Base-by-base conservation (phyloP, 2,329 filamentous ascomycete species). In the Magnaporthiopsis poae region DNA sequence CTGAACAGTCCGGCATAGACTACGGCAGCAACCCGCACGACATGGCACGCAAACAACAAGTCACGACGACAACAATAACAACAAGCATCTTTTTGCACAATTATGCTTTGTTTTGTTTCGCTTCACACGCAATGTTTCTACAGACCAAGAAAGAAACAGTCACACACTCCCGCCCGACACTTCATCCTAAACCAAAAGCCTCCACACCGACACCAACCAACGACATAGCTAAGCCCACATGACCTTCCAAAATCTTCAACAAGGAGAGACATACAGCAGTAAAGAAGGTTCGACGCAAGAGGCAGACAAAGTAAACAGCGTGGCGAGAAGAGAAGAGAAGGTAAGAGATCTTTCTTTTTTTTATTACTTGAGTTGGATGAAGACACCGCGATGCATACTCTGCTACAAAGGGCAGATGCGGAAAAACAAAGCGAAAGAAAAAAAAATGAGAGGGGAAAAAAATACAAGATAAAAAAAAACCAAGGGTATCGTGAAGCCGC, bases 401-500 rank as follows among this genome's bases (percentile, higher is more conserved):
- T n/a, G 46, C 21, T 5, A 27, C 27, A 27, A 15, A 61, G 7
- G 25, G 27, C 13, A 61, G 59, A 60, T 27, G 59, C 25, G n/a
- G 33, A 59, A 62, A 1, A 62, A 0, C 36, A 60, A 46, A 35
- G 60, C 62, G 1, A 60, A 61, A 46, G 33, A 65, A 46, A 61
- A 27, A 39, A 69, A 39, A 13, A n/a, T 4, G 65, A 36, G 35
- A 12, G 12, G 35, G 8, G 60, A 65, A 68, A 63, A 56, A 56
- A 31, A 67, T 62, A 25, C 25, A 29, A 59, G 29, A 68, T 65
- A 12, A 29, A 59, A 31, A 68, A 61, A 66, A 69, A 69, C 36
- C 68, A 68, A 71, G 71, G 71, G 71, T 72, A 72, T 72, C 71
- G 62, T 69, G 69, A 71, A 66, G 68, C 68, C 59, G 63, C 52